Percentiles rank a stretch among this genome's conserved stretches.
Conservation (phyloP, 2,329 filamentous ascomycete genomes). For the Fusarium bactridioides region DNA sequence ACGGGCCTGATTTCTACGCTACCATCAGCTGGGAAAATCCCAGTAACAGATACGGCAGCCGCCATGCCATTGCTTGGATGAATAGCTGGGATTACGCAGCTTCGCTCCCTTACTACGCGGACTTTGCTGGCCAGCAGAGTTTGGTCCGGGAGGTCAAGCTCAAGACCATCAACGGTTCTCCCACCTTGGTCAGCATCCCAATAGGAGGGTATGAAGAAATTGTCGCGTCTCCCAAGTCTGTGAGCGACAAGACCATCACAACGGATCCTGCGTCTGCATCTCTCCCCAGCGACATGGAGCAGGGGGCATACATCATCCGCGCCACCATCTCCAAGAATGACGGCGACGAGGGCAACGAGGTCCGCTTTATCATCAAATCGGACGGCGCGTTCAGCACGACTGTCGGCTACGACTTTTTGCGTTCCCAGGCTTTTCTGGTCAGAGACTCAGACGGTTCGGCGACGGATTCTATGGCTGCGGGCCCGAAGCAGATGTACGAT, state of each 20-base stretch:
- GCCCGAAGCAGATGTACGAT: neutral
- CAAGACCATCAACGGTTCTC: neutral
- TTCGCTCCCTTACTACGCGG: neutral
- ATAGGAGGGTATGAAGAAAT: neutral
- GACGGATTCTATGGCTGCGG: neutral
- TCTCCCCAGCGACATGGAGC: neutral
- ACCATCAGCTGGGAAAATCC: neutral
- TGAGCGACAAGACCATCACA: neutral
- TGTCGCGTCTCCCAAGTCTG: accelerated
- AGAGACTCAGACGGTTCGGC: neutral
- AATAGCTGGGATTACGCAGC: neutral
- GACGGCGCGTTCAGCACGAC: neutral
- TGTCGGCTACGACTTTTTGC: neutral
- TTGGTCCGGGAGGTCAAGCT: neutral
- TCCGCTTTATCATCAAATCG: neutral
- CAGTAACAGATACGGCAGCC: neutral
- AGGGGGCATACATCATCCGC: neutral
- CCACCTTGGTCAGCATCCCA: neutral
- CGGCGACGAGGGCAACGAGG: neutral
- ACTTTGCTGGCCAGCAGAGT: neutral
- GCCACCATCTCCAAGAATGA: neutral
- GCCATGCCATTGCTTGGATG: neutral
- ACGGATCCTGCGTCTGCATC: neutral
- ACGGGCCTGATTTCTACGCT: neutral
- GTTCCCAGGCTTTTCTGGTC: neutral